phyloP scores from a whole-genome alignment of 768 basidiomycete genomes.

The Mycena rosella region DNA sequence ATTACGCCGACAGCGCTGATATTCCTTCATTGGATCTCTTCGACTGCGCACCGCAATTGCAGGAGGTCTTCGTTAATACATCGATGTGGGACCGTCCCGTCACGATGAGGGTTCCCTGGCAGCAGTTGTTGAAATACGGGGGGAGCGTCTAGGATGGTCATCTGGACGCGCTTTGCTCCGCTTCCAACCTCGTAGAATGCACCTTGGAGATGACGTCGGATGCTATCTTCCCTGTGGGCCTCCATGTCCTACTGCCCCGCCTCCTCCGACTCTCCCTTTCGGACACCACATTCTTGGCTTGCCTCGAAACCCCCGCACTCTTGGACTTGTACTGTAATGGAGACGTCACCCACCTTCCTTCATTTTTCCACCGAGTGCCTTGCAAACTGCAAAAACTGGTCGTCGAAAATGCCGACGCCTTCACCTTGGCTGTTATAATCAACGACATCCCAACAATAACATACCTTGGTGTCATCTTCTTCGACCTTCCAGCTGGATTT shows the following conservation, averaged over 20 bases:
- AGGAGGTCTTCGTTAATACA: neutral
- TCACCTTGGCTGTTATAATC: neutral
- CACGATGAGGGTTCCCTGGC: neutral
- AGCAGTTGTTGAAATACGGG: neutral
- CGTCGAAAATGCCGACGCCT: neutral
- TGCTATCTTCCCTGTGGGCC: neutral
- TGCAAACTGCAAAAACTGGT: constrained; percentile 3
- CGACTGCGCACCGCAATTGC: neutral
- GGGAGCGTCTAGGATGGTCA: neutral
- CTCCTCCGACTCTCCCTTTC: constrained; percentile 19
- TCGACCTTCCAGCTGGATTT: neutral
- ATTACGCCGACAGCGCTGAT: neutral
- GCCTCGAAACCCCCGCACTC: constrained; percentile 17
- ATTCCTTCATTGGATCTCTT: neutral
- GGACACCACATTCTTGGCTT: neutral
- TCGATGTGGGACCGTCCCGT: neutral
- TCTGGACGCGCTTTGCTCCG: neutral
- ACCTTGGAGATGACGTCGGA: neutral
- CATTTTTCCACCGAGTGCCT: neutral
- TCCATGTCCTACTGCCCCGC: neutral
- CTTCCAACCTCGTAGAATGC: constrained; percentile 4
- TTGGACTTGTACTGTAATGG: constrained; percentile 3
- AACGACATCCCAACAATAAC: constrained; percentile 6
- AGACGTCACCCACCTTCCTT: neutral
- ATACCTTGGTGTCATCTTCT: neutral